Evolutionary conservation across 78 protist genomes (phyloP).

Genomic region (Planoprotostelium fungivorum): DNA sequence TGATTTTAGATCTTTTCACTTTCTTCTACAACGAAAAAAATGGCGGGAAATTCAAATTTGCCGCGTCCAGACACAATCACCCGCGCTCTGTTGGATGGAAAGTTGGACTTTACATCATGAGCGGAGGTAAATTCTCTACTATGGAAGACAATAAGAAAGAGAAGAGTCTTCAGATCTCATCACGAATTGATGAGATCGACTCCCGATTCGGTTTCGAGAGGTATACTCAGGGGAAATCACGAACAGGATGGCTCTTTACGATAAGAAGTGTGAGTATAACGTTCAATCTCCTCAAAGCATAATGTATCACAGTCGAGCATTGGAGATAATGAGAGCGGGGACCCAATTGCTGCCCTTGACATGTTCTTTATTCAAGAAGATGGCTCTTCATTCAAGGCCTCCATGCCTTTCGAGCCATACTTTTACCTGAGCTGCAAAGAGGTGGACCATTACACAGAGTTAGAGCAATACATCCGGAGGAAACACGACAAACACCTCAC

Average conservation of each 20-base stretch:
- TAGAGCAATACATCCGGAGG: conserved; percentile 54
- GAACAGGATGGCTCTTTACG: conserved; percentile 57
- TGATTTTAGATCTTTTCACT: no score
- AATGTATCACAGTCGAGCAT: background rate
- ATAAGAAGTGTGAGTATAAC: conserved; percentile 13
- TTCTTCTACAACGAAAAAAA: no score
- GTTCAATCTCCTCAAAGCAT: background rate
- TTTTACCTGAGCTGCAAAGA: conserved; percentile 60
- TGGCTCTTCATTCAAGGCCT: conserved; percentile 69
- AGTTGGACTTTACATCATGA: background rate
- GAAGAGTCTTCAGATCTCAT: no score
- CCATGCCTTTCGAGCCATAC: conserved; percentile 62
- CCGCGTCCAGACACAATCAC: background rate
- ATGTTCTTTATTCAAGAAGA: conserved; percentile 48
- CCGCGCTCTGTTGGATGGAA: background rate
- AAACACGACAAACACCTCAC: conserved; percentile 31
- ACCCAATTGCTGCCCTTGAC: conserved; percentile 13
- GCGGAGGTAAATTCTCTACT: background rate
- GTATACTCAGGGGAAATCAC: background rate
- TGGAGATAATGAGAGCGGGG: conserved; percentile 13
- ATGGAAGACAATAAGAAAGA: background rate
- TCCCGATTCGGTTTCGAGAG: conserved; percentile 6
- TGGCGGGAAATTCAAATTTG: background rate
- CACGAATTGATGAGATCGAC: conserved; percentile 5
- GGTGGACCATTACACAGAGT: conserved; percentile 31